These are phyloP conservation scores for Nepenthes gracilis DNA, from an alignment of 148 eudicot species.

Conservation along the genomic window DNA sequence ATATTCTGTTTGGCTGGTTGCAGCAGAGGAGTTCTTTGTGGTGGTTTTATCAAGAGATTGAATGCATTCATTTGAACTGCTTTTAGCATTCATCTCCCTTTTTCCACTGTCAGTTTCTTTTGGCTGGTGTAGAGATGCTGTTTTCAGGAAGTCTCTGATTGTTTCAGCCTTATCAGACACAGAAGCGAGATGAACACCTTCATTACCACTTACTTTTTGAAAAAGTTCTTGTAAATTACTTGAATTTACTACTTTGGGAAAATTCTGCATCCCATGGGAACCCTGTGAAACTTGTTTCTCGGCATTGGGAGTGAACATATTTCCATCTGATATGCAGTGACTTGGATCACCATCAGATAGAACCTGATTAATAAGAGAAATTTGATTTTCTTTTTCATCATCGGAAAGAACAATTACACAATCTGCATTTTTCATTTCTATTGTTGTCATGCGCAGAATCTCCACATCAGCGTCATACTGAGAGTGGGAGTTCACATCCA, in stretches of 20 bases:
- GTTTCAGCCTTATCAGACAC: conserved; percentile 17
- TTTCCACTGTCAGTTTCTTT: conserved; percentile 17
- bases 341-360: not conserved
- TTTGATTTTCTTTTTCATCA: conserved; percentile 41
- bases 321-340: conserved; percentile 1
- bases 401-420: conserved; percentile 57
- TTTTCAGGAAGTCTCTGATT: conserved; percentile 11
- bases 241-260: conserved; percentile 1
- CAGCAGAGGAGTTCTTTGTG: conserved; percentile 2
- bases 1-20: conserved; percentile 10
- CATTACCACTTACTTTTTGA: not conserved
- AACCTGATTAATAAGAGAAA: not conserved
- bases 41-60: conserved; percentile 9
- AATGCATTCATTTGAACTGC: conserved; percentile 11
- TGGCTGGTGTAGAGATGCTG: conserved; percentile 21
- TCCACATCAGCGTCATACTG: conserved; percentile 24
- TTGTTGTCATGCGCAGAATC: conserved; percentile 19
- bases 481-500: conserved; percentile 13
- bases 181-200: conserved; percentile 11
- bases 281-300: conserved; percentile 14
- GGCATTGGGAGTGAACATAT: conserved; percentile 13
- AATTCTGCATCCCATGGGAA: conserved; percentile 6
- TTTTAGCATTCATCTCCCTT: conserved; percentile 21
- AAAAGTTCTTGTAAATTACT: not conserved
- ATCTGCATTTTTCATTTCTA: conserved; percentile 16